phyloP scores from a whole-genome alignment of 2,329 filamentous ascomycete species.

The Boeremia lycopersici region DNA sequence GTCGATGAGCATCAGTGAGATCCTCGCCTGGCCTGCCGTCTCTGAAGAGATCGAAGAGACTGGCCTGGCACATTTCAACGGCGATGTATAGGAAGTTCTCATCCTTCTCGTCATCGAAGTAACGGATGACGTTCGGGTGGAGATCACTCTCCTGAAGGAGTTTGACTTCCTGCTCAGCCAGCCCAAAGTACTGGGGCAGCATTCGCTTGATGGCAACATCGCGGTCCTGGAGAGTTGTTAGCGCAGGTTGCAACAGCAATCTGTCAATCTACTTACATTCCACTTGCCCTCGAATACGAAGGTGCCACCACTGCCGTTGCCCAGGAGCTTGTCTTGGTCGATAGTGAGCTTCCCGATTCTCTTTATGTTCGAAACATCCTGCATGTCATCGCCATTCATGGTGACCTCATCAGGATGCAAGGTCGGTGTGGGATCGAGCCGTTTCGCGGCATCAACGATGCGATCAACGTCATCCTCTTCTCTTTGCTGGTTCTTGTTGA shows the following conservation, averaged over 20 bases:
- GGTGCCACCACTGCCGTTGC: constrained; percentile 92
- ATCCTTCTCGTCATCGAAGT: constrained; percentile 89
- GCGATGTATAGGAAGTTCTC: constrained; percentile 95
- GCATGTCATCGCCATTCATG: constrained; percentile 52
- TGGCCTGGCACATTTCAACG: constrained; percentile 90
- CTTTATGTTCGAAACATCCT: constrained; percentile 56
- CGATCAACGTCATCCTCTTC: constrained; percentile 47
- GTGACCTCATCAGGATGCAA: constrained; percentile 50
- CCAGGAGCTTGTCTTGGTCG: constrained; percentile 64
- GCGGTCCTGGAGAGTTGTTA: constrained; percentile 60
- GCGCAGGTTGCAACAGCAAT: background rate
- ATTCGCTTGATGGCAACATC: constrained; percentile 96
- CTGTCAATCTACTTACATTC: constrained; percentile 57
- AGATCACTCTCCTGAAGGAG: constrained; percentile 92
- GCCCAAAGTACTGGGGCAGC: constrained; percentile 93
- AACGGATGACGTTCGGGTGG: constrained; percentile 95
- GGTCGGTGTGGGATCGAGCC: constrained; percentile 39
- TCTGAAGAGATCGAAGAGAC: constrained; percentile 87
- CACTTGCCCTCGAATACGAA: constrained; percentile 95
- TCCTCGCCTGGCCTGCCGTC: constrained; percentile 57
- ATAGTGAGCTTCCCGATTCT: constrained; percentile 67
- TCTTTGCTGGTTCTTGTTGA: constrained; percentile 50
- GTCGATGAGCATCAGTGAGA: constrained; percentile 65
- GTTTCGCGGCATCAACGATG: constrained; percentile 49
- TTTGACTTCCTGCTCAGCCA: constrained; percentile 91